Conservation (phyloP, 2,329 filamentous ascomycete genomes). For the Ramularia collo-cygni region DNA sequence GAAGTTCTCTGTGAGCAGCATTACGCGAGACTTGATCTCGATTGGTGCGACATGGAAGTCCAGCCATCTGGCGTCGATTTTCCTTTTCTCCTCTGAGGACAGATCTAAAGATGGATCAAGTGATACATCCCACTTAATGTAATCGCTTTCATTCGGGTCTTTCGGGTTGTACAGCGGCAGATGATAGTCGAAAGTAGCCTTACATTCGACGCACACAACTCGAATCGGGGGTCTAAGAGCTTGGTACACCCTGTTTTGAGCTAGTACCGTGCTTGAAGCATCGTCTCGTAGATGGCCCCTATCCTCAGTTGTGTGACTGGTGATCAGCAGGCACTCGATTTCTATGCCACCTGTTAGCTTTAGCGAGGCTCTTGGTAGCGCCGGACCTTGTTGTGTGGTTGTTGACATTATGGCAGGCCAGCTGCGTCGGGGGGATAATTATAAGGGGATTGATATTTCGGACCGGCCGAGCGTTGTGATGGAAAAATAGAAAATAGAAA, state of each 20-base stretch:
- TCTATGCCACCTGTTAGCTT: conserved; percentile 11
- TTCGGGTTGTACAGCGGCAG: background rate
- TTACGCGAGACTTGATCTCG: conserved; percentile 13
- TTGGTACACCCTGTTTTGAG: too few relatives aligned
- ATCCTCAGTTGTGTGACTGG: conserved; percentile 1
- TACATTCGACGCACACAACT: conserved; percentile 2
- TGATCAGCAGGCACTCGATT: conserved; percentile 10
- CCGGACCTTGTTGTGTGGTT: too few relatives aligned
- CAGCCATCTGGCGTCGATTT: background rate
- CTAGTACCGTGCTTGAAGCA: background rate
- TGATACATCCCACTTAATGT: conserved; percentile 4
- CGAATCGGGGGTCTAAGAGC: conserved; percentile 4
- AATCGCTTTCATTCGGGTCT: background rate
- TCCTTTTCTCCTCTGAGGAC: background rate
- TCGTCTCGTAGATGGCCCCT: background rate
- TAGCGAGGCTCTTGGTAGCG: too few relatives aligned
- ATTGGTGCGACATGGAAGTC: background rate
- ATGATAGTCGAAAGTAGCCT: background rate
- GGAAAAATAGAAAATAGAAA: too few relatives aligned
- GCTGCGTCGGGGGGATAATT: too few relatives aligned
- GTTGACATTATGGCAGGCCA: too few relatives aligned
- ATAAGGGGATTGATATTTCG: too few relatives aligned
- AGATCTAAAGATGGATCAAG: background rate
- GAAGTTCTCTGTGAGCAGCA: background rate
- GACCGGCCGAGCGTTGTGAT: too few relatives aligned